Evolutionary conservation across 1,284 basidiomycete genomes (phyloP).

Genomic region (Pyrrhoderma lamaoense): DNA sequence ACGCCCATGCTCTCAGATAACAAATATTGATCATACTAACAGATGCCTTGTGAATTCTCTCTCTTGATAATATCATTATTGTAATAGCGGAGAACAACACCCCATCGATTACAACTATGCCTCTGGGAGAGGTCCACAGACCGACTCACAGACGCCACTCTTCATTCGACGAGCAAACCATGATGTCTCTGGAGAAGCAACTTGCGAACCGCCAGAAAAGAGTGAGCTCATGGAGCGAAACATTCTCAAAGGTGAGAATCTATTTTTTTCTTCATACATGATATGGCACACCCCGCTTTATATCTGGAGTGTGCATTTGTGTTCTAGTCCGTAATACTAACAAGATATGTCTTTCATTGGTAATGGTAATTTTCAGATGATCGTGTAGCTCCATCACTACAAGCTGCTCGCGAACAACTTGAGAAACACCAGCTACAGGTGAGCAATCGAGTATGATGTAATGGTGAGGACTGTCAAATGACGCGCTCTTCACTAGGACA

Average conservation of each 20-base stretch:
- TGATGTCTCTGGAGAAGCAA: constrained; percentile 49
- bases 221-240: constrained; percentile 64
- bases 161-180: constrained; percentile 35
- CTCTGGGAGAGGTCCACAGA: too few relatives aligned
- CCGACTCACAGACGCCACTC: constrained; percentile 24
- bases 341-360: neutral
- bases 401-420: constrained; percentile 59
- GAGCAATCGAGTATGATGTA: constrained; percentile 17
- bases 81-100: constrained; percentile 3
- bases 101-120: neutral
- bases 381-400: constrained; percentile 61
- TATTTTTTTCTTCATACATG: too few relatives aligned
- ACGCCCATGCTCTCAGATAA: too few relatives aligned
- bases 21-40: too few relatives aligned
- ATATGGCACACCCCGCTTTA: constrained; percentile 1
- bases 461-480: neutral
- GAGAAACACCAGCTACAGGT: constrained; percentile 65
- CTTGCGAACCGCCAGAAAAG: constrained; percentile 53
- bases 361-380: constrained; percentile 46
- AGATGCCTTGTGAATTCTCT: too few relatives aligned
- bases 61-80: too few relatives aligned
- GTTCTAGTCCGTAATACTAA: too few relatives aligned
- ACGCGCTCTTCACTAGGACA: constrained; percentile 40
- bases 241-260: constrained; percentile 62
- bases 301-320: constrained; percentile 8